Conservation (phyloP, 129 eudicot genomes). For the Flaveria bidentis region DNA sequence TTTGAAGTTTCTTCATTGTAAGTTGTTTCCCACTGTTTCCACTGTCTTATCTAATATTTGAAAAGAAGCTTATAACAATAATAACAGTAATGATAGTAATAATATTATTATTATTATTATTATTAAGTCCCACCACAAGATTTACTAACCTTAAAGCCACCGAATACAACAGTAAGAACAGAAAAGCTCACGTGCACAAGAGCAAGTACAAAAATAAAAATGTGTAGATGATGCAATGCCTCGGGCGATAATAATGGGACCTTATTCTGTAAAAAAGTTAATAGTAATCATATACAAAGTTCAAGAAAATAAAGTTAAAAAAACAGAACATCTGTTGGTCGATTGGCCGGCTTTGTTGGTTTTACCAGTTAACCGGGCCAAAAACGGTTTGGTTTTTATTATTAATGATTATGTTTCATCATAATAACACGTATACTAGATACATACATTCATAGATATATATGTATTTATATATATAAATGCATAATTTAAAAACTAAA, state of each 20-base stretch:
- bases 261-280: slow-evolving; percentile 46
- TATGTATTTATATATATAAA: too few relatives aligned
- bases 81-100: too few relatives aligned
- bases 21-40: slow-evolving; percentile 89
- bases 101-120: too few relatives aligned
- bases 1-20: slow-evolving; percentile 44
- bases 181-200: slow-evolving; percentile 81
- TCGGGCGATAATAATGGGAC: slow-evolving; percentile 77
- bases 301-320: neutral
- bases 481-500: too few relatives aligned
- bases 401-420: too few relatives aligned
- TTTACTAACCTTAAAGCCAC: slow-evolving; percentile 63
- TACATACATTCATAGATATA: too few relatives aligned
- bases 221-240: slow-evolving; percentile 90
- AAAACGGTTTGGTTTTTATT: neutral
- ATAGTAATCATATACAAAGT: neutral
- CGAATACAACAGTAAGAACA: slow-evolving; percentile 78
- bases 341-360: neutral
- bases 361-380: neutral
- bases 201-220: slow-evolving; percentile 90
- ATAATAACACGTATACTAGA: too few relatives aligned
- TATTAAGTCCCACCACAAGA: neutral
- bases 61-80: neutral
- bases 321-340: neutral
- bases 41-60: slow-evolving; percentile 65